Conservation (phyloP, 2,329 filamentous ascomycete species). For the Exophiala aquamarina region DNA sequence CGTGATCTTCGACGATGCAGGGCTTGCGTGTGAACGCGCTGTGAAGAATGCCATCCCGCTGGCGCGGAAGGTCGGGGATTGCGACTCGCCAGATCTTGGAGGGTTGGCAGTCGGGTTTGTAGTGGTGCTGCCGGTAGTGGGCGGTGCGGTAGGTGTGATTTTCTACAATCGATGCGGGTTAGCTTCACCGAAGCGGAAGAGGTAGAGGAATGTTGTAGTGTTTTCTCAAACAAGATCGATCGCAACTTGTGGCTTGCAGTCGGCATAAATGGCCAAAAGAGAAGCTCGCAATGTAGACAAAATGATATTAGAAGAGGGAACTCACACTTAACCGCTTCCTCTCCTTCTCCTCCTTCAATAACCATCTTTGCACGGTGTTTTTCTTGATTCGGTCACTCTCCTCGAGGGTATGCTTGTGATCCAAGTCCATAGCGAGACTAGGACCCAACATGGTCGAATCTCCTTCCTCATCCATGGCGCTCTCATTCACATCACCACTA, state of each 20-base stretch:
- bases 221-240: too few relatives aligned
- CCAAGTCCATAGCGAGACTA: slow-evolving; percentile 57
- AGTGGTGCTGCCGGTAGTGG: slow-evolving; percentile 1
- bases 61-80: slow-evolving; percentile 20
- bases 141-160: slow-evolving; percentile 9
- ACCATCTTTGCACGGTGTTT: slow-evolving; percentile 69
- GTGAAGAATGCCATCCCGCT: slow-evolving; percentile 68
- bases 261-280: too few relatives aligned
- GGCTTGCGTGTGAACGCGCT: slow-evolving; percentile 67
- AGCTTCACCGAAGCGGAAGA: too few relatives aligned
- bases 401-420: slow-evolving; percentile 72
- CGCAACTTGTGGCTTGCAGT: too few relatives aligned
- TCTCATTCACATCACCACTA: slow-evolving; percentile 54
- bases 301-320: not conserved
- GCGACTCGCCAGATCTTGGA: slow-evolving; percentile 10
- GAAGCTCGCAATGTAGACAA: too few relatives aligned
- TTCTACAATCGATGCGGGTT: too few relatives aligned
- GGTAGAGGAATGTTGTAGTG: too few relatives aligned
- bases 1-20: slow-evolving; percentile 62
- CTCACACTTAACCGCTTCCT: slow-evolving; percentile 52
- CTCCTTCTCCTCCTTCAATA: slow-evolving; percentile 65
- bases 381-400: slow-evolving; percentile 80
- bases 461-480: slow-evolving; percentile 50
- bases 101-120: not conserved
- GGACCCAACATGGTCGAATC: slow-evolving; percentile 40